Percentiles rank a stretch among this genome's conserved stretches.
Conservation (phyloP, 1,139 yeast species). For the Dujonia santamariae region DNA sequence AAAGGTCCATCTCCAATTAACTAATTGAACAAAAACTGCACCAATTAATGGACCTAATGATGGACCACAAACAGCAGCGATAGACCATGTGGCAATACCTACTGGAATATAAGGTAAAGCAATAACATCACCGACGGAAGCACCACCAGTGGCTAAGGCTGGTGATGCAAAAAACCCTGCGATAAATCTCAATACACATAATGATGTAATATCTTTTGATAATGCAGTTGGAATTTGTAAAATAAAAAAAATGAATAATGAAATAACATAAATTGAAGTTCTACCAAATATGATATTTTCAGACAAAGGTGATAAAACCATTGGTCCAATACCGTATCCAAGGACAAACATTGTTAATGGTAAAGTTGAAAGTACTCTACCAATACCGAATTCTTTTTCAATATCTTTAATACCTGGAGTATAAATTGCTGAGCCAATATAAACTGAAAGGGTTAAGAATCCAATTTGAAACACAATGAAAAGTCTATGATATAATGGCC, state of each 20-base stretch:
- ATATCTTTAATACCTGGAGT: slow-evolving; percentile 48
- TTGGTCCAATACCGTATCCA: slow-evolving; percentile 40
- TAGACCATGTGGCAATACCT: slow-evolving; percentile 34
- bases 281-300: slow-evolving; percentile 52
- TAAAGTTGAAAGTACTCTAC: slow-evolving; percentile 24
- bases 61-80: slow-evolving; percentile 35
- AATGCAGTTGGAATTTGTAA: slow-evolving; percentile 36
- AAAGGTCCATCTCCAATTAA: slow-evolving; percentile 39
- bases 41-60: slow-evolving; percentile 38
- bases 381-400: slow-evolving; percentile 25
- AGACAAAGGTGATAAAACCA: slow-evolving; percentile 36
- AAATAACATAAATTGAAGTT: slow-evolving; percentile 31
- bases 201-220: slow-evolving; percentile 25
- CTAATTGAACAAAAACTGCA: slow-evolving; percentile 24
- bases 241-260: slow-evolving; percentile 29
- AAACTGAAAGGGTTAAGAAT: slow-evolving; percentile 49
- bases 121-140: slow-evolving; percentile 26
- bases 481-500: slow-evolving; percentile 41
- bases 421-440: slow-evolving; percentile 61
- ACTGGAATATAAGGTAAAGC: slow-evolving; percentile 27
- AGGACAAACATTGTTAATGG: slow-evolving; percentile 36
- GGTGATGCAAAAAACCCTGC: slow-evolving; percentile 35
- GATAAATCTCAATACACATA: slow-evolving; percentile 29
- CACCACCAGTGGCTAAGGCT: slow-evolving; percentile 35
- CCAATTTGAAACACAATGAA: slow-evolving; percentile 39